Evolutionary conservation across 306 rosid genomes (phyloP).

Genomic region (Medicago truncatula): DNA sequence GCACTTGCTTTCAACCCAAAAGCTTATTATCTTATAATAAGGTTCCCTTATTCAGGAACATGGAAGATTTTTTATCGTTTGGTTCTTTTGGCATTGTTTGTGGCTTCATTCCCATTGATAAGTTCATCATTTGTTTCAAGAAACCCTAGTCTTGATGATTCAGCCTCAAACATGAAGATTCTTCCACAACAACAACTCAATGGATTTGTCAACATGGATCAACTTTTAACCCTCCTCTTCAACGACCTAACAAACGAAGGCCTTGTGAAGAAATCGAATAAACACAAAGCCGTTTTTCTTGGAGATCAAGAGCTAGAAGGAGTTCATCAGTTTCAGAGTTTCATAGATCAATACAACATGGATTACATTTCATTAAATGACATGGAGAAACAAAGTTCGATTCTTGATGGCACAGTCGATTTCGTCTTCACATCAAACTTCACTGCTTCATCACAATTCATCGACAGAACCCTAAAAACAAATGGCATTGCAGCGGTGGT

Average conservation of each 20-base stretch:
- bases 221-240: conserved; percentile 45
- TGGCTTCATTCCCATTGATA: conserved; percentile 49
- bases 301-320: conserved; percentile 26
- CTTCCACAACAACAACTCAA: background rate
- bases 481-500: conserved; percentile 34
- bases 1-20: conserved; percentile 35
- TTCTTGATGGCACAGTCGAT: conserved; percentile 43
- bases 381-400: conserved; percentile 35
- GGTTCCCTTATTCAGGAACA: conserved; percentile 43
- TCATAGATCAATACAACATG: conserved; percentile 44
- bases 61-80: conserved; percentile 43
- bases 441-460: conserved; percentile 44
- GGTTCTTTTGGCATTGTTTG: conserved; percentile 48
- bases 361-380: conserved; percentile 43
- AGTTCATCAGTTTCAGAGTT: background rate
- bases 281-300: conserved; percentile 40
- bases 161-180: background rate
- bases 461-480: conserved; percentile 48
- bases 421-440: conserved; percentile 50
- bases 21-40: conserved; percentile 47
- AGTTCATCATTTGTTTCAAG: conserved; percentile 34
- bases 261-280: conserved; percentile 38
- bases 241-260: conserved; percentile 67
- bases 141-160: conserved; percentile 7
- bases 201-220: conserved; percentile 11